Evolutionary conservation across 2,329 filamentous ascomycete species (phyloP).

Genomic region (Niveomyces coronatus): DNA sequence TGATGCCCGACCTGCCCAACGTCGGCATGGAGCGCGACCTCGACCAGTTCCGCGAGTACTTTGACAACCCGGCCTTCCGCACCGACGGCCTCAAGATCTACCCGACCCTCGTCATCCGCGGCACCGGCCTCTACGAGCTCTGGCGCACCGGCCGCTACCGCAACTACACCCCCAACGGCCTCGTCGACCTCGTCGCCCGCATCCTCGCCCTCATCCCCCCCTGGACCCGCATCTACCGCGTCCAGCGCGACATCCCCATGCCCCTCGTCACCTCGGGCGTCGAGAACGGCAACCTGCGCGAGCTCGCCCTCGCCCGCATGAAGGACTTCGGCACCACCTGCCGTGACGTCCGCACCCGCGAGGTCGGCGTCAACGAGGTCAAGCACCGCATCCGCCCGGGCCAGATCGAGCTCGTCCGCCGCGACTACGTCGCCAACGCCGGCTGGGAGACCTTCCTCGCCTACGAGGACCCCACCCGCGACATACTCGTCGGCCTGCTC

Average conservation of each 20-base stretch:
- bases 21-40: constrained; percentile 97
- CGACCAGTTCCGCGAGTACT: constrained; percentile 95
- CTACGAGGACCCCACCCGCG: constrained; percentile 97
- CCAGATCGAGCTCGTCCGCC: constrained; percentile 86
- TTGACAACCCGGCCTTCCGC: constrained; percentile 89
- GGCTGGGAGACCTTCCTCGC: constrained; percentile 98
- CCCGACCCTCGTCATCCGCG: constrained; percentile 91
- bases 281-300: constrained; percentile 92
- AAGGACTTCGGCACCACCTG: constrained; percentile 98
- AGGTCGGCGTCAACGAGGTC: constrained; percentile 97
- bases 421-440: constrained; percentile 90
- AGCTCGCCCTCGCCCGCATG: constrained; percentile 92
- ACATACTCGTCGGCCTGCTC: constrained; percentile 87
- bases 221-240: constrained; percentile 97
- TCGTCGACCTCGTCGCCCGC: constrained; percentile 92
- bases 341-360: constrained; percentile 88
- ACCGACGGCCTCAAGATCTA: constrained; percentile 98
- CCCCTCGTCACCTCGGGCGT: constrained; percentile 96
- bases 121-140: constrained; percentile 90
- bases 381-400: constrained; percentile 97
- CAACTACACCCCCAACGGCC: constrained; percentile 95
- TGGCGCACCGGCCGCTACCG: constrained; percentile 97
- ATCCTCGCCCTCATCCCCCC: constrained; percentile 91
- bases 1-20: constrained; percentile 98
- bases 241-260: constrained; percentile 99